Percentiles rank a stretch among this genome's conserved stretches.
Evolutionary conservation across 306 rosid species (phyloP).

Genomic region (Cyclanthera cordifolia): DNA sequence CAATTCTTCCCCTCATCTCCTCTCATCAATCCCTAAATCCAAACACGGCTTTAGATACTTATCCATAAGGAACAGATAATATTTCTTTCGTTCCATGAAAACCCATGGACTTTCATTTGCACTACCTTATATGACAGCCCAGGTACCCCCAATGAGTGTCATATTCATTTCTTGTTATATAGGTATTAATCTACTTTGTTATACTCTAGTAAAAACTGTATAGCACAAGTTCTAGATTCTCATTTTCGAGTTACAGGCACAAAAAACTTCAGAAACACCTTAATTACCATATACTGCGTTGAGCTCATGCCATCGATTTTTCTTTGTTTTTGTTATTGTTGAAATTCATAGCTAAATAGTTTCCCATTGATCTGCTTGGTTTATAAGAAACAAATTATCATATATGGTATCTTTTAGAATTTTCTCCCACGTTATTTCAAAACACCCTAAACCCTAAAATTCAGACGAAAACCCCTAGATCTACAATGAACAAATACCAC

Average conservation of each 20-base stretch:
- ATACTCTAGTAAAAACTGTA: neutral
- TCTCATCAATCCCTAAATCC: too few relatives aligned
- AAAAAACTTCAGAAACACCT: neutral
- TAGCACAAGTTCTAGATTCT: neutral
- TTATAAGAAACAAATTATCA: neutral
- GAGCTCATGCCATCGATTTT: neutral
- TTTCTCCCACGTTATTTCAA: neutral
- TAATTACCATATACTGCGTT: neutral
- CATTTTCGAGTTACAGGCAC: neutral
- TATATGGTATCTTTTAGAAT: neutral
- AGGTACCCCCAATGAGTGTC: slow-evolving; percentile 92
- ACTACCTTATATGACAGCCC: slow-evolving; percentile 44
- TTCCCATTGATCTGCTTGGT: neutral
- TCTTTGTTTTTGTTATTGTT: neutral
- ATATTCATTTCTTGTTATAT: slow-evolving; percentile 89
- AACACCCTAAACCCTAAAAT: too few relatives aligned
- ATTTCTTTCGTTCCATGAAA: neutral
- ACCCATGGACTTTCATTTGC: slow-evolving; percentile 11
- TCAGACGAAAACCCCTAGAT: neutral
- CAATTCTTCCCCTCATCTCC: too few relatives aligned
- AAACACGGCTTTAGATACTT: too few relatives aligned
- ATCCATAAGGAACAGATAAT: neutral
- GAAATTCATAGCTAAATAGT: neutral
- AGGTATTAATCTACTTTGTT: slow-evolving; percentile 37
- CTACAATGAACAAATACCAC: neutral